A percentile compares a stretch with the other conserved stretches of the same genome.
These are phyloP conservation scores for Magnolia kwangsiensis DNA, from an alignment of 164 flowering plant species.

Conservation along the genomic window DNA sequence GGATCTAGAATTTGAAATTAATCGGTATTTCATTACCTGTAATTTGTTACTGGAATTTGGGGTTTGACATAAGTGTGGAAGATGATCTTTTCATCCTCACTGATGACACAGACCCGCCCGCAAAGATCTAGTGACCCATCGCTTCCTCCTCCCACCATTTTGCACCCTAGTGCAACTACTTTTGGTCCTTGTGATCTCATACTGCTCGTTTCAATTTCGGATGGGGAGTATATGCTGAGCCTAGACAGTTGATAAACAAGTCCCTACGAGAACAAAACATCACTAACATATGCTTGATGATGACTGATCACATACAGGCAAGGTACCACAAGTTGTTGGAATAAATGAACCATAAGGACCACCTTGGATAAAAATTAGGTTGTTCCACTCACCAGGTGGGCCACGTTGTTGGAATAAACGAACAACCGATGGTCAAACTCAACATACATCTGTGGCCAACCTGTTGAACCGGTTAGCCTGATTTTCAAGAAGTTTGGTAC, in stretches of 20 bases:
- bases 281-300: not conserved
- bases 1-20: not conserved
- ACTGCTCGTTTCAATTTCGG: constrained; percentile 27
- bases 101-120: constrained; percentile 81
- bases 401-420: too few species aligned
- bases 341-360: too few species aligned
- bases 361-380: too few species aligned
- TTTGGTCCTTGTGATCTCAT: constrained; percentile 38
- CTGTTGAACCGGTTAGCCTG: too few species aligned
- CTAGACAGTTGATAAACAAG: constrained; percentile 41
- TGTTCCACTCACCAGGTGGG: too few species aligned
- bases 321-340: too few species aligned
- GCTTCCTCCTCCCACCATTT: constrained; percentile 93
- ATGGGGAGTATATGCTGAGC: constrained; percentile 43
- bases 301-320: not conserved
- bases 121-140: constrained; percentile 79
- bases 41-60: constrained; percentile 65
- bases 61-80: constrained; percentile 80
- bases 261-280: constrained; percentile 18
- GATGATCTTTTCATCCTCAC: constrained; percentile 64
- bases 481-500: too few species aligned
- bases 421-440: too few species aligned
- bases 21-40: constrained; percentile 36
- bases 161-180: constrained; percentile 72
- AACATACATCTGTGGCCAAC: too few species aligned